Conservation (phyloP, 2,329 filamentous ascomycete species). For the Fusarium sp. region DNA sequence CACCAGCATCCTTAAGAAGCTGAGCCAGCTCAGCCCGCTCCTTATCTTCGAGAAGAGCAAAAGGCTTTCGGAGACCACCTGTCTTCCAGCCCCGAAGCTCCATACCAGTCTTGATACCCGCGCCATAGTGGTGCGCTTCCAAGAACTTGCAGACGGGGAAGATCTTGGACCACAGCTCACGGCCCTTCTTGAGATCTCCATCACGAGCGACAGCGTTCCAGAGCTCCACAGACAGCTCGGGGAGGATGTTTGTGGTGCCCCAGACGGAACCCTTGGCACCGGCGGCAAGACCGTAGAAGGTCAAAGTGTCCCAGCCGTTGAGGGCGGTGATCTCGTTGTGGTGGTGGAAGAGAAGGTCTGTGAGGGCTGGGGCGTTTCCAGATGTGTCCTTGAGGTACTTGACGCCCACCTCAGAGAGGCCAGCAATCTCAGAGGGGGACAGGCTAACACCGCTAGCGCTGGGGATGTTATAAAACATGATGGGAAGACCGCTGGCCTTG, state of each 20-base stretch:
- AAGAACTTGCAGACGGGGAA: slow-evolving; percentile 66
- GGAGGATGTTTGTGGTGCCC: slow-evolving; percentile 66
- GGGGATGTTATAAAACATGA: slow-evolving; percentile 68
- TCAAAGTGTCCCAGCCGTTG: slow-evolving; percentile 69
- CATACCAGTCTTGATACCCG: slow-evolving; percentile 65
- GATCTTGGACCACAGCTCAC: slow-evolving; percentile 64
- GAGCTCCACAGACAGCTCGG: slow-evolving; percentile 63
- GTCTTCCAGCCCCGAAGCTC: slow-evolving; percentile 62
- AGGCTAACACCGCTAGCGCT: slow-evolving; percentile 61
- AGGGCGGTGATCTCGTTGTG: slow-evolving; percentile 61
- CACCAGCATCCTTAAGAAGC: slow-evolving; percentile 57
- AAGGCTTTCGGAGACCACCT: slow-evolving; percentile 65
- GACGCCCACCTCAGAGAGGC: slow-evolving; percentile 61
- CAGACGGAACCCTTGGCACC: slow-evolving; percentile 66
- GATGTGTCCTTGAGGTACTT: slow-evolving; percentile 68
- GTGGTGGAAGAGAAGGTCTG: slow-evolving; percentile 62
- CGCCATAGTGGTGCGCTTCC: slow-evolving; percentile 63
- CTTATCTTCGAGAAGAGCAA: slow-evolving; percentile 54
- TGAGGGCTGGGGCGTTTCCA: slow-evolving; percentile 64
- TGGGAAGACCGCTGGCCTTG: slow-evolving; percentile 57
- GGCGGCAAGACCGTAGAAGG: slow-evolving; percentile 66
- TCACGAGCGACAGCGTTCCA: slow-evolving; percentile 60
- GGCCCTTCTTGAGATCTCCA: slow-evolving; percentile 58
- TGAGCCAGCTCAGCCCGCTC: slow-evolving; percentile 54
- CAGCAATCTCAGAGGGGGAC: slow-evolving; percentile 59